Base-by-base conservation (phyloP, 805 yeast species). In the Zygoascus flipseniorum region DNA sequence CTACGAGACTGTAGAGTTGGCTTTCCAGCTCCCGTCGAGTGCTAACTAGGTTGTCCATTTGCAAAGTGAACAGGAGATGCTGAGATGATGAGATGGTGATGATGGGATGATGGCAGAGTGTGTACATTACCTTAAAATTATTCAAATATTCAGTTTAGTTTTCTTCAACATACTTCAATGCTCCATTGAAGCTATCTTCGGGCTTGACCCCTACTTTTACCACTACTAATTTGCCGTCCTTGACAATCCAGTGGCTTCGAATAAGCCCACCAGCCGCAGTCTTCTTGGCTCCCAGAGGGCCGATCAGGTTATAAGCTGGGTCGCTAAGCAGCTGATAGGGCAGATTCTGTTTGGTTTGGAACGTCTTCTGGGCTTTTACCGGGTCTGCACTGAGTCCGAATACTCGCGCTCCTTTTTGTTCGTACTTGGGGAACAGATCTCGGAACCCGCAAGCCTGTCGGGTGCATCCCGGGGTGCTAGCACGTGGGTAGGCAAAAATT, bases 381-480 rank as follows among this genome's bases (percentile, higher is more conserved):
- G 81, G 63, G 65, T 92, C 99, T 3, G 92, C 83, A 63, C 95
- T 85, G 49, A 92, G 67, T 0, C 99, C 99, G 61, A 78, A 82
- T 1, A 92, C 83, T 0, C 78, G 71, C 1, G 82, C 83, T 18
- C 64, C 62, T 23, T 77, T 77, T 41, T 77, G 71, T 47, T 73
- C 67, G 62, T 86, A 77, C 43, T 76, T 72, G 1, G 76, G 73
- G 66, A 71, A 83, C 60, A 80, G 80, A 58, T 80, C 83, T 61
- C 93, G 82, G 67, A 85, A 93, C 0, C 97, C 97, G 66, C 86
- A 79, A 2, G 90, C 97, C 71, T 92, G 99, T 61, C 89, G 79
- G 1, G 99, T 92, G 69, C 99, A 93, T 2, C 99, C 99, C 1
- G 97, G 96, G 0, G 98, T 92, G 26, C 85, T 81, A 0, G 98